Conservation (phyloP, 2,329 filamentous ascomycete species). For the Aspergillus versicolor region DNA sequence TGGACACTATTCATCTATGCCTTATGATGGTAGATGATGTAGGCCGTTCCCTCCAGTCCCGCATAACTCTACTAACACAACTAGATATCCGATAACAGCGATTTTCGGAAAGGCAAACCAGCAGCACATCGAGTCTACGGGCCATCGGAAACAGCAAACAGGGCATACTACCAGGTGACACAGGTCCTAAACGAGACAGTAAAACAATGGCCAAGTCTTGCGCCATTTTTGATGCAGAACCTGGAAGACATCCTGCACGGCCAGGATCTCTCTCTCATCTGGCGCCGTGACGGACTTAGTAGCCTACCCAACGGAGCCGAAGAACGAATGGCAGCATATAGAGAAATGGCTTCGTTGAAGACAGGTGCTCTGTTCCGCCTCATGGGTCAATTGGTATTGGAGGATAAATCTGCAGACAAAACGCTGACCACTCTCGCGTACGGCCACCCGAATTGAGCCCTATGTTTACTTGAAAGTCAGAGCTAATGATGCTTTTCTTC, state of each 20-base stretch:
- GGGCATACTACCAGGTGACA: slow-evolving; percentile 24
- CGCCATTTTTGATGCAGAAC: slow-evolving; percentile 19
- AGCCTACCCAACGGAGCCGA: slow-evolving; percentile 9
- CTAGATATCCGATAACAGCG: slow-evolving; percentile 23
- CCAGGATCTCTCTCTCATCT: slow-evolving; percentile 23
- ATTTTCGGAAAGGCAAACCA: slow-evolving; percentile 21
- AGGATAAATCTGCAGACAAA: slow-evolving; percentile 17
- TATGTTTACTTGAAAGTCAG: background rate
- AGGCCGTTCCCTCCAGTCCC: no score
- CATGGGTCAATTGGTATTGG: slow-evolving; percentile 20
- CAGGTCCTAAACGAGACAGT: slow-evolving; percentile 19
- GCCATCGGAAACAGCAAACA: slow-evolving; percentile 23
- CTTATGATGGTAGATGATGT: slow-evolving; percentile 27
- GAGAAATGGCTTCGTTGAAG: slow-evolving; percentile 20
- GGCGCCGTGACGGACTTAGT: slow-evolving; percentile 21
- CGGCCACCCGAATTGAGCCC: background rate
- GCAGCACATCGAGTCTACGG: slow-evolving; percentile 22
- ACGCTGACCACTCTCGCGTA: slow-evolving; percentile 21
- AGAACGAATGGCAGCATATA: slow-evolving; percentile 17
- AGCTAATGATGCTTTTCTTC: background rate
- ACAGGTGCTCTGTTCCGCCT: slow-evolving; percentile 23
- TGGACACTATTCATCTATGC: slow-evolving; percentile 26
- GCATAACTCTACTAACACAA: background rate
- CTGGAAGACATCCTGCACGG: slow-evolving; percentile 24
- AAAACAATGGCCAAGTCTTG: slow-evolving; percentile 14